Base-by-base conservation (phyloP, 2,329 filamentous ascomycete genomes). In the Xylariaceae sp. region DNA sequence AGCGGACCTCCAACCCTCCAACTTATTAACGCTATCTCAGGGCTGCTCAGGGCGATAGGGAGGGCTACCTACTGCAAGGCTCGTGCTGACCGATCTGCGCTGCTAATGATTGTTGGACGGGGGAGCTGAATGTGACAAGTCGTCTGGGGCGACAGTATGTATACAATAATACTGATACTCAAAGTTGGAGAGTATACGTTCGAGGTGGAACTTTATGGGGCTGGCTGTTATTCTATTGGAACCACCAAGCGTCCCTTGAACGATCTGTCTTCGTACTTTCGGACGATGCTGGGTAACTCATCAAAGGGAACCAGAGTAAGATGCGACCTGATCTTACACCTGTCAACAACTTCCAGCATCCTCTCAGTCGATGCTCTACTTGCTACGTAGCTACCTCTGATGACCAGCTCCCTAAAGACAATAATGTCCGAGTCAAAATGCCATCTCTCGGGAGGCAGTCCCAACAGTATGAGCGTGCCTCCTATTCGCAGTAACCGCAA, bases 331-430 rank as follows among this genome's bases (percentile, higher is more conserved):
- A 41, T 15, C 22, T 24, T 13, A 28, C 24, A 30, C 24, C 22
- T 37, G 19, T 37, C 33, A 3, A 37, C 33, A 4, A 37, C 24
- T 17, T 19, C 17, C 39, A 41, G 35, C 33, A 41, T 41, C 24
- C 19, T 37, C 17, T 41, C 39, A 12, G 39, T 37, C 16, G 39
- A 37, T 18, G 26, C 12, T n/a, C 16, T 22, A 17, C 39, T 41
- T 22, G 39, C 33, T 11, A 41, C 39, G 30, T 41, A 41, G 33
- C 39, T 41, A 19, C 39, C 39, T 26, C 30, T 36, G 17, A 41
- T 37, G 3, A 35, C 15, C 12, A 35, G 18, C 13, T 41, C 39
- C 19, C 15, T 41, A n/a, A 35, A 35, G 4, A 37, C 24, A 29
- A 41, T 41, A 15, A 41, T 24, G 16, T 41, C 39, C 11, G 39